Conservation (phyloP, 352 stramenopile genomes). For the Globisporangium nagaii region DNA sequence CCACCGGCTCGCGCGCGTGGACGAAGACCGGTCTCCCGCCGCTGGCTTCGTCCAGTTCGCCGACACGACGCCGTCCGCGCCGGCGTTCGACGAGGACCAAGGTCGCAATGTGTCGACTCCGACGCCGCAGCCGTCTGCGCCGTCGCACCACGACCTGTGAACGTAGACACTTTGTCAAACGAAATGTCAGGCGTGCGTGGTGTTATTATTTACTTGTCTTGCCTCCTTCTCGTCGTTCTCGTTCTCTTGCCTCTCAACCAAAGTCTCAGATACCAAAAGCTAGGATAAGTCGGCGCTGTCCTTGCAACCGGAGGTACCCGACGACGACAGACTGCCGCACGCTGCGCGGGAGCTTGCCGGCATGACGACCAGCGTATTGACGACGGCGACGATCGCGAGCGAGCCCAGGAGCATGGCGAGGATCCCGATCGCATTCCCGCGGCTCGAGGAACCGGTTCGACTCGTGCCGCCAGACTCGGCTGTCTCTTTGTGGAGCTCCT, state of each 20-base stretch:
- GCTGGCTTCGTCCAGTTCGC: conserved; percentile 3
- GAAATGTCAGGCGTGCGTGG: no score
- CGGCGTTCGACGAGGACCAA: not conserved
- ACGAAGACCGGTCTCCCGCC: not conserved
- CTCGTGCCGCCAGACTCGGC: no score
- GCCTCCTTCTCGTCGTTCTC: no score
- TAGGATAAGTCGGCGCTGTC: no score
- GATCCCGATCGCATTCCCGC: not conserved
- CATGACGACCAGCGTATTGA: conserved; percentile 3
- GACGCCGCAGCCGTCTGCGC: not conserved
- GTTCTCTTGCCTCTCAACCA: no score
- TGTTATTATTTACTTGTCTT: no score
- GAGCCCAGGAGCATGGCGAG: not conserved
- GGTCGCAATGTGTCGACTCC: not conserved
- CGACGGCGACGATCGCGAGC: conserved; percentile 1
- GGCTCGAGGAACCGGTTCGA: not conserved
- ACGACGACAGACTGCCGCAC: no score
- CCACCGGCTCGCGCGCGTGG: not conserved
- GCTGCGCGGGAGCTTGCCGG: not conserved
- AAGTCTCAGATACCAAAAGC: no score
- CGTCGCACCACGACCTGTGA: conserved; percentile 1
- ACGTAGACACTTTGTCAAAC: no score
- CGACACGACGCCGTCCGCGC: conserved; percentile 2
- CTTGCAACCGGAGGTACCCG: no score
- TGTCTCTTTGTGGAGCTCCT: no score